A percentile compares a stretch with the other conserved stretches of the same genome.
Conservation (phyloP, 2,329 filamentous ascomycete species). For the Ophiostoma montium region DNA sequence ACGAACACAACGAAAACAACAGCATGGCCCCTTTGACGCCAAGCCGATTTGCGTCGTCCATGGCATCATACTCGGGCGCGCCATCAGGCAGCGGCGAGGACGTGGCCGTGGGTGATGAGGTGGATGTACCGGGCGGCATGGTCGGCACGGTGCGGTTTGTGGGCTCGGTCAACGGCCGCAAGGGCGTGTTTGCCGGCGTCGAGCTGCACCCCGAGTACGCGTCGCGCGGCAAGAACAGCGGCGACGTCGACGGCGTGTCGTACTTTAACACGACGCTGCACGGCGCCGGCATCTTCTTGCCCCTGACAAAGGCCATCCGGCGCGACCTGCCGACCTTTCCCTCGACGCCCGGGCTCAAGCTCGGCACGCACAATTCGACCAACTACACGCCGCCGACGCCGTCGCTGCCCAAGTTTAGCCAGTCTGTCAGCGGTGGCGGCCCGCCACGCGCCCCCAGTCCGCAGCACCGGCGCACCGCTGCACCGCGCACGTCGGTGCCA, state of each 20-base stretch:
- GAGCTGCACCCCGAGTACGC: constrained; percentile 76
- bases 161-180: constrained; percentile 75
- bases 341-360: constrained; percentile 35
- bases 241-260: constrained; percentile 71
- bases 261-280: constrained; percentile 73
- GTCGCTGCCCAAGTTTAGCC: constrained; percentile 66
- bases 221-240: constrained; percentile 79
- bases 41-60: constrained; percentile 19
- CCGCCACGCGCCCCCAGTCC: constrained; percentile 61
- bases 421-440: constrained; percentile 50
- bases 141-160: constrained; percentile 79
- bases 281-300: constrained; percentile 87
- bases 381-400: constrained; percentile 52
- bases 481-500: constrained; percentile 59
- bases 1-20: constrained; percentile 20
- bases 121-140: constrained; percentile 92
- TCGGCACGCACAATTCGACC: constrained; percentile 41
- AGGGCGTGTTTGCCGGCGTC: constrained; percentile 81
- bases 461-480: constrained; percentile 46
- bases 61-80: constrained; percentile 14
- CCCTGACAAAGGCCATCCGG: constrained; percentile 64
- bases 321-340: constrained; percentile 41
- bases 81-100: constrained; percentile 25
- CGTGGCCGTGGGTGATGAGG: constrained; percentile 63
- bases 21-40: constrained; percentile 41